Evolutionary conservation across 1,284 basidiomycete genomes (phyloP), one percentile per base, ranked within the genome.

Genomic region (Rhodotorula sp.): DNA sequence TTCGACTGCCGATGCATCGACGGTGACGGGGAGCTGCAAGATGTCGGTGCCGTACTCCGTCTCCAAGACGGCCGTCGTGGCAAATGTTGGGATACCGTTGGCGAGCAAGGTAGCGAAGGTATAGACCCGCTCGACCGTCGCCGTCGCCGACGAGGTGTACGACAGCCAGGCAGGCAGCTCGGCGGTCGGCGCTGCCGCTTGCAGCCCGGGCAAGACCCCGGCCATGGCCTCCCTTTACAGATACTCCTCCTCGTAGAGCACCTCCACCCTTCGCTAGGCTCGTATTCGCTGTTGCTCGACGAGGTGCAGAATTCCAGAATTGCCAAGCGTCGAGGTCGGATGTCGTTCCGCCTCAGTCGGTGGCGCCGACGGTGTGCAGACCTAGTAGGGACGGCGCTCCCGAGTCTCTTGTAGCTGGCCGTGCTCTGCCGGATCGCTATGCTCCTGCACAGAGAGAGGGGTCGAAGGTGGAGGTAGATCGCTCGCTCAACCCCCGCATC

Each of bases 11-110:
- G 67, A 48, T 23, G 61, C 68, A 39, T 63, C 62, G 51, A 73
- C 67, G 4, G 74, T 76, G 20, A 76, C n/a, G 2, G 72, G 67
- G 0, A 73, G 67, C 64, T 76, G 69, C 3, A 76, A 29, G 48
- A 76, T 20, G 14, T 54, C 43, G 5, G 74, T 76, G 14, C 57
- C 60, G 56, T 74, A 73, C 26, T 62, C 57, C 23, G 74, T 76
- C 3, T 69, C 43, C 1, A 51, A 29, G 18, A 54, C 65, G 0
- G 52, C 31, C 23, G 65, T 62, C 5, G 58, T 52, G 2, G 66
- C 21, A 8, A 69, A 61, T 0, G 74, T 69, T 14, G 67, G 67
- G 0, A n/a, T 43, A 7, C 70, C 74, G 39, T 72, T 49, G 7
- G 59, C 26, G 12, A 47, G 20, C 52, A 73, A 52, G 7, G 74